Base-by-base conservation (phyloP, 2,329 filamentous ascomycete species). In the Penicillium polonicum region DNA sequence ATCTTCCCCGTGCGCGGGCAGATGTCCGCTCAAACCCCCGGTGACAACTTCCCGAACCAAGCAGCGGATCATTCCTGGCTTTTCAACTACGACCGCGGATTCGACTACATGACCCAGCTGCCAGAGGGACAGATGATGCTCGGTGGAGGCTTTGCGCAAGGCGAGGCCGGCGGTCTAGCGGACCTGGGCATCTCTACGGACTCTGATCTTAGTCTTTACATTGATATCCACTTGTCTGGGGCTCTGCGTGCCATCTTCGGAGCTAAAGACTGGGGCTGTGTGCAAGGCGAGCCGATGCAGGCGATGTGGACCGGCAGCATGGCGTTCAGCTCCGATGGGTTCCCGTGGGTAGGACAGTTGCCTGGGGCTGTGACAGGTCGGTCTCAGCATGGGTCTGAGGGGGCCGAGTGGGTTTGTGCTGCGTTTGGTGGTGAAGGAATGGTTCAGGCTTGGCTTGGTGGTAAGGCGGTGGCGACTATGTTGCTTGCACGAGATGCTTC, bases 41-140 rank as follows among this genome's bases (percentile, higher is more conserved):
- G 70, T 0, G 33, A 59, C 10, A 51, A 45, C 0, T 76, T 76
- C 43, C 66, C 68, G 0, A 56, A 62, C 0, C 61, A 68, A 21
- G 72, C 72, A 19, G 73, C 75, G 3, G 58, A 68, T 19, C 74
- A 74, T 5, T 83, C 82, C 0, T 86, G 83, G 82, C 77, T 79
- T 1, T 70, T 85, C 9, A 71, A 80, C 1, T 82, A 81, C 57
- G 70, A 67, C 4, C 63, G 70, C 0, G 78, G 79, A 0, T 82
- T 80, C 46, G 83, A 85, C 62, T 83, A 85, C 60, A 71, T 82
- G 10, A 82, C 80, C 0, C 81, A 84, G 61, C 70, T 50, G 72
- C 80, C 55, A 2, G 48, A 0, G 75, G 79, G 1, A 7, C 79
- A 83, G 55, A 69, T 86, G 58, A 81, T 86, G 79, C 67, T 83